Percentiles rank a stretch among this genome's conserved stretches.
Evolutionary conservation across 2,329 filamentous ascomycete genomes (phyloP).

Genomic region (Boeremia lycopersici): DNA sequence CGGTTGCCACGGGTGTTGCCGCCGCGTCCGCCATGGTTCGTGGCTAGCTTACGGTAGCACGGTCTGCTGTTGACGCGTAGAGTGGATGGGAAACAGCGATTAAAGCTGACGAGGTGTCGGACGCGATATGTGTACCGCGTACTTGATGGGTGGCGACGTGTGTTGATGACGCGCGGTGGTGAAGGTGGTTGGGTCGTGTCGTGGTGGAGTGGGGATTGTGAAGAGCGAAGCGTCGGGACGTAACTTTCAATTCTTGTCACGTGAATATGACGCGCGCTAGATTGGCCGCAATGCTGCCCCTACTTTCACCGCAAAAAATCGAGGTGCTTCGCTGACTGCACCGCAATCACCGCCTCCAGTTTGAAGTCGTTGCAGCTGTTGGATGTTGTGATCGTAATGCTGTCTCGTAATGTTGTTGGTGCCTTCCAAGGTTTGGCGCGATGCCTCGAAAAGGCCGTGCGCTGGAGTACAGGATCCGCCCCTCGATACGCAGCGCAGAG

Average conservation of each 20-base stretch:
- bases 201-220: constrained; percentile 36
- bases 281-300: constrained; percentile 20
- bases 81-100: constrained; percentile 37
- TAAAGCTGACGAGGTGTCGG: constrained; percentile 30
- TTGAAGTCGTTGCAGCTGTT: constrained; percentile 29
- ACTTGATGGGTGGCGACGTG: constrained; percentile 39
- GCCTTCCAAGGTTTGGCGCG: constrained; percentile 35
- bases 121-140: constrained; percentile 34
- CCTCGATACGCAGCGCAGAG: constrained; percentile 2
- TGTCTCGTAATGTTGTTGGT: constrained; percentile 32
- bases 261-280: constrained; percentile 27
- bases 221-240: constrained; percentile 30
- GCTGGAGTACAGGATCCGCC: constrained; percentile 27
- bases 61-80: constrained; percentile 45
- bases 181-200: constrained; percentile 41
- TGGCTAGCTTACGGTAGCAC: constrained; percentile 42
- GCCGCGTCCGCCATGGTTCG: constrained; percentile 47
- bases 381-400: constrained; percentile 26
- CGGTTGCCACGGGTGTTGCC: constrained; percentile 33
- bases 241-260: constrained; percentile 21
- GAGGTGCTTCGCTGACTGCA: constrained; percentile 25
- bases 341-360: constrained; percentile 17
- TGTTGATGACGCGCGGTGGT: constrained; percentile 46
- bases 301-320: constrained; percentile 22
- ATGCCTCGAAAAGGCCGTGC: constrained; percentile 33